Evolutionary conservation across 805 yeast species (phyloP).

Genomic region (Yamadazyma philogaea): DNA sequence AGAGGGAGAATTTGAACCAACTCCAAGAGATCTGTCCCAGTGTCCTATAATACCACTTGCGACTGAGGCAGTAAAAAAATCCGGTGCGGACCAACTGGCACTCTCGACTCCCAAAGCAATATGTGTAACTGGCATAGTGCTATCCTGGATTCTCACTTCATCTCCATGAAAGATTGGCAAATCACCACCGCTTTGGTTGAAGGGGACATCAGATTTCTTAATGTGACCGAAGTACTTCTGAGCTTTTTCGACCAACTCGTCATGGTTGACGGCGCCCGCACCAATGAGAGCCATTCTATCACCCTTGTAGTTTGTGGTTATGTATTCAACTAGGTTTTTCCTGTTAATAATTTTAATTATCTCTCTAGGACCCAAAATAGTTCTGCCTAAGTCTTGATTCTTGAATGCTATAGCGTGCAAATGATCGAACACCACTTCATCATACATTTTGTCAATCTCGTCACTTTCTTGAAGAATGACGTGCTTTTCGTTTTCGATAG

Average conservation of each 20-base stretch:
- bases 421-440: constrained; percentile 96
- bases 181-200: constrained; percentile 72
- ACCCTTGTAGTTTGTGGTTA: constrained; percentile 83
- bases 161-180: constrained; percentile 81
- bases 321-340: constrained; percentile 74
- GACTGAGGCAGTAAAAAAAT: constrained; percentile 90
- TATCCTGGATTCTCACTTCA: constrained; percentile 80
- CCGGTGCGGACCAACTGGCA: constrained; percentile 94
- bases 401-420: constrained; percentile 88
- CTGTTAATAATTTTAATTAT: constrained; percentile 79
- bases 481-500: constrained; percentile 93
- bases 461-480: constrained; percentile 95
- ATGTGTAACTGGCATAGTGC: constrained; percentile 82
- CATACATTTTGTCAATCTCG: constrained; percentile 97
- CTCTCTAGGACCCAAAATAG: constrained; percentile 91
- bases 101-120: constrained; percentile 96
- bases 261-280: constrained; percentile 91
- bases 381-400: constrained; percentile 92
- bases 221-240: constrained; percentile 72
- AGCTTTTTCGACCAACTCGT: constrained; percentile 74
- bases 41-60: constrained; percentile 96
- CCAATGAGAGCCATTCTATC: constrained; percentile 98
- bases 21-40: constrained; percentile 92
- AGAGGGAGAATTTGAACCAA: constrained; percentile 81
- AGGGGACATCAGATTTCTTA: constrained; percentile 55